Evolutionary conservation across 148 eudicot genomes (phyloP).

Genomic region (Vaccinium vitisidaea): DNA sequence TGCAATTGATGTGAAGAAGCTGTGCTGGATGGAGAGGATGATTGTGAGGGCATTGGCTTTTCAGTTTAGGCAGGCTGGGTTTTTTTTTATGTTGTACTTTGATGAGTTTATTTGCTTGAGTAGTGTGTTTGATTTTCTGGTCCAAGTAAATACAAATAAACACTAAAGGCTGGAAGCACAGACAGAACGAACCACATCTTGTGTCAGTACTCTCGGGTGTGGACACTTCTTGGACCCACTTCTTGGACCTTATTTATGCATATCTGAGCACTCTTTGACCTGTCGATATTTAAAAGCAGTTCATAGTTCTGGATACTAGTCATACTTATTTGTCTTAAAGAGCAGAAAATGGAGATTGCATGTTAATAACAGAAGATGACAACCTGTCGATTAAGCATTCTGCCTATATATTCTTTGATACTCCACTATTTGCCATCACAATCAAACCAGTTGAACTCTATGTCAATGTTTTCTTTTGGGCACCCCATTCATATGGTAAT

Average conservation of each 20-base stretch:
- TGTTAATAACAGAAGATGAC: neutral
- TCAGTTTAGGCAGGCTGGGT: neutral
- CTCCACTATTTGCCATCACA: neutral
- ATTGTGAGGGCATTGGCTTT: neutral
- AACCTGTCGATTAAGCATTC: neutral
- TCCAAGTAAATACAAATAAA: neutral
- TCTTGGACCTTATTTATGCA: slow-evolving; percentile 1
- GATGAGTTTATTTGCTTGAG: neutral
- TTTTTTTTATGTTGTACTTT: neutral
- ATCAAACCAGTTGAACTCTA: neutral
- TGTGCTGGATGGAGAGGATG: neutral
- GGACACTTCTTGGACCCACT: slow-evolving; percentile 5
- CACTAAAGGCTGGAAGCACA: neutral
- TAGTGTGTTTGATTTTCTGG: neutral
- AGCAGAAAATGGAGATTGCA: neutral
- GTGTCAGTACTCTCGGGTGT: neutral
- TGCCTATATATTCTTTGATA: neutral
- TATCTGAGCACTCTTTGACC: neutral
- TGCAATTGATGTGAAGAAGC: neutral
- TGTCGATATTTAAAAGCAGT: neutral
- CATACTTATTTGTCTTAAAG: neutral
- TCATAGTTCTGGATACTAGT: slow-evolving; percentile 3
- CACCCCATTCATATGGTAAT: neutral
- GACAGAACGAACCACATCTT: neutral
- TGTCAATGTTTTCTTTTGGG: neutral